Conservation (phyloP, 176 grass and related monocot genomes). For the Oryza officinalis region DNA sequence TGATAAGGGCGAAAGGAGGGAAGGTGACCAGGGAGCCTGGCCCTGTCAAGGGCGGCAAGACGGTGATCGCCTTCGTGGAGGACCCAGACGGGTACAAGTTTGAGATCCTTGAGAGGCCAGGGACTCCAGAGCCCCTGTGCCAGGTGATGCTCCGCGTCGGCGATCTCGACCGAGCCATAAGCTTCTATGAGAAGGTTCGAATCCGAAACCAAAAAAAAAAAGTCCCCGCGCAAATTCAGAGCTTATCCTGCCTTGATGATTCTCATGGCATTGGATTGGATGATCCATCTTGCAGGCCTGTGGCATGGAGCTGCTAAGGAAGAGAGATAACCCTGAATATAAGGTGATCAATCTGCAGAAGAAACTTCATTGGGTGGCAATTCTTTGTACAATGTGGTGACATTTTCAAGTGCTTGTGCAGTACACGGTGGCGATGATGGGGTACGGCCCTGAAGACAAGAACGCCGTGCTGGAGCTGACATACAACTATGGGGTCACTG, state of each 20-base stretch:
- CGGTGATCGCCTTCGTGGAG: conserved; percentile 69
- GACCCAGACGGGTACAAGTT: conserved; percentile 87
- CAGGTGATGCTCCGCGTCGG: conserved; percentile 76
- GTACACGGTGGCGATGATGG: conserved; percentile 69
- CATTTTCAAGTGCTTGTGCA: not conserved
- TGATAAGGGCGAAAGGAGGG: conserved; percentile 61
- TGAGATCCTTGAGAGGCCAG: conserved; percentile 70
- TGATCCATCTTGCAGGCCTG: conserved; percentile 36
- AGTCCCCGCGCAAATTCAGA: not conserved
- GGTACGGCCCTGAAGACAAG: conserved; percentile 69
- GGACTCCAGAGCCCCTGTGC: conserved; percentile 63
- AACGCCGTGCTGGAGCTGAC: conserved; percentile 66
- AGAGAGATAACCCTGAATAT: conserved; percentile 63
- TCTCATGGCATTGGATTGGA: not conserved
- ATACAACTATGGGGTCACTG: conserved; percentile 62
- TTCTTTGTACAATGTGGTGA: not conserved
- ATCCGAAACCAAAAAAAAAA: not conserved
- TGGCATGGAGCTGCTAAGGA: conserved; percentile 66
- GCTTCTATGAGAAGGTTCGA: conserved; percentile 69
- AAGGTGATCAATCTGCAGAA: conserved; percentile 45
- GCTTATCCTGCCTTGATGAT: not conserved
- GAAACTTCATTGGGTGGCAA: not conserved
- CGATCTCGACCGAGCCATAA: conserved; percentile 59
- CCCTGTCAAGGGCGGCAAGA: conserved; percentile 59
- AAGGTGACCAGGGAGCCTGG: conserved; percentile 67